Percentiles rank a stretch among this genome's conserved stretches.
phyloP scores from a whole-genome alignment of 805 yeast species.

The Myxozyma monticola region DNA sequence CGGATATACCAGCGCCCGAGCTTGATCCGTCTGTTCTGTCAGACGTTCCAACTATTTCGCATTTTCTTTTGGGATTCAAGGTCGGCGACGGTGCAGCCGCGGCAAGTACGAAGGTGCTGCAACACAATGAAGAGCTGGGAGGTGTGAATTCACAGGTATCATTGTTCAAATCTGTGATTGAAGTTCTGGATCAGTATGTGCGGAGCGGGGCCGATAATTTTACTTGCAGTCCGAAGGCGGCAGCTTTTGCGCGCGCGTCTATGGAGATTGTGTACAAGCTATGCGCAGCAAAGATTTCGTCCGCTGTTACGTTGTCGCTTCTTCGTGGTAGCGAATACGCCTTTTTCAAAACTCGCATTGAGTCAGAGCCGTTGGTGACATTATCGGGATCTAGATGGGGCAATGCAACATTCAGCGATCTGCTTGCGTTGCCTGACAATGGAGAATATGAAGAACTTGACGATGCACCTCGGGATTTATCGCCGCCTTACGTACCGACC shows the following conservation, averaged over 20 bases:
- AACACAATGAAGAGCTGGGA: conserved; percentile 35
- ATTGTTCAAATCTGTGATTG: conserved; percentile 55
- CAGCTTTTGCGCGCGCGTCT: conserved; percentile 51
- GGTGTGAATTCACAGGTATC: conserved; percentile 57
- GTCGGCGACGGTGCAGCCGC: conserved; percentile 51
- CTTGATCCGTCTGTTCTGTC: conserved; percentile 30
- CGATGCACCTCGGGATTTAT: conserved; percentile 2
- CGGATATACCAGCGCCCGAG: conserved; percentile 31
- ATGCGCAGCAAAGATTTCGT: conserved; percentile 57
- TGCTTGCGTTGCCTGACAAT: not conserved
- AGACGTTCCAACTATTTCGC: conserved; percentile 58
- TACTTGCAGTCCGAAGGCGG: not conserved
- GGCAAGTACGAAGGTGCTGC: conserved; percentile 41
- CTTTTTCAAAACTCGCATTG: conserved; percentile 16
- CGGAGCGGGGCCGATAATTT: not conserved
- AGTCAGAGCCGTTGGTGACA: conserved; percentile 11
- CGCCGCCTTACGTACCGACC: not conserved
- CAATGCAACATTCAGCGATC: conserved; percentile 4
- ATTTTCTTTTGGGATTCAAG: conserved; percentile 75
- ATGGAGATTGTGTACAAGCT: conserved; percentile 65
- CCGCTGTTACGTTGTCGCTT: conserved; percentile 50
- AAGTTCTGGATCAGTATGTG: conserved; percentile 40
- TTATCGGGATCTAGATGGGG: conserved; percentile 14
- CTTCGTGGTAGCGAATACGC: conserved; percentile 43
- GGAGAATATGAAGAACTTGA: conserved; percentile 4